Conservation (phyloP, 192 early-diverging fungal species). For the Gorgonomyces haynaldii region DNA sequence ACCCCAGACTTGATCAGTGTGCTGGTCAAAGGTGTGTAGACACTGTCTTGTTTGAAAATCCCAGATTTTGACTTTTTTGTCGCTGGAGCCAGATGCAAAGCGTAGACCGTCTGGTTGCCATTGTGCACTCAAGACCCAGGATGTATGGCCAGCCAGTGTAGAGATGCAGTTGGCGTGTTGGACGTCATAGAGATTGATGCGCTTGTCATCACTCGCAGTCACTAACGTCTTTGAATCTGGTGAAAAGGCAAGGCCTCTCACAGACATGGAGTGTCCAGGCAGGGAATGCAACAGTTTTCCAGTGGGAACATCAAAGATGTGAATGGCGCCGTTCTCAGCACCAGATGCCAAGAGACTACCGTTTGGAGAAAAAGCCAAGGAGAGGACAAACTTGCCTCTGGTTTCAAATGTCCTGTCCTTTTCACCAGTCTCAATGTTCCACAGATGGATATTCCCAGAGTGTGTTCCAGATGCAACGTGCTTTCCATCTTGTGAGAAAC, state of each 20-base stretch:
- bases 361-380: slow-evolving; percentile 65
- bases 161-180: slow-evolving; percentile 63
- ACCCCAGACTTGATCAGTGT: slow-evolving; percentile 58
- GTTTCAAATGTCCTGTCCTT: slow-evolving; percentile 58
- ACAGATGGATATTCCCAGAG: slow-evolving; percentile 59
- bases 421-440: slow-evolving; percentile 52
- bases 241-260: slow-evolving; percentile 62
- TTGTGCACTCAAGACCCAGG: slow-evolving; percentile 68
- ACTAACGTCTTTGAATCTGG: slow-evolving; percentile 56
- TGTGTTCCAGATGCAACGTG: slow-evolving; percentile 62
- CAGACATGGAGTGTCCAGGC: slow-evolving; percentile 62
- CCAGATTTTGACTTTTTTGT: slow-evolving; percentile 77
- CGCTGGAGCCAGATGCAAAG: slow-evolving; percentile 60
- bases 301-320: slow-evolving; percentile 59
- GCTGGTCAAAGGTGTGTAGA: slow-evolving; percentile 8
- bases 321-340: slow-evolving; percentile 58
- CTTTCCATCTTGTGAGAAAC: slow-evolving; percentile 61
- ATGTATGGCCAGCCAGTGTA: slow-evolving; percentile 63
- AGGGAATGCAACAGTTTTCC: slow-evolving; percentile 53
- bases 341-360: slow-evolving; percentile 64
- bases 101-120: slow-evolving; percentile 53
- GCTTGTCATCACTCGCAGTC: slow-evolving; percentile 73
- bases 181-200: slow-evolving; percentile 63
- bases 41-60: slow-evolving; percentile 32
- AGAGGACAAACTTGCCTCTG: slow-evolving; percentile 67